Base-by-base conservation (phyloP, 352 stramenopile genomes). In the Aphanomyces euteiches region DNA sequence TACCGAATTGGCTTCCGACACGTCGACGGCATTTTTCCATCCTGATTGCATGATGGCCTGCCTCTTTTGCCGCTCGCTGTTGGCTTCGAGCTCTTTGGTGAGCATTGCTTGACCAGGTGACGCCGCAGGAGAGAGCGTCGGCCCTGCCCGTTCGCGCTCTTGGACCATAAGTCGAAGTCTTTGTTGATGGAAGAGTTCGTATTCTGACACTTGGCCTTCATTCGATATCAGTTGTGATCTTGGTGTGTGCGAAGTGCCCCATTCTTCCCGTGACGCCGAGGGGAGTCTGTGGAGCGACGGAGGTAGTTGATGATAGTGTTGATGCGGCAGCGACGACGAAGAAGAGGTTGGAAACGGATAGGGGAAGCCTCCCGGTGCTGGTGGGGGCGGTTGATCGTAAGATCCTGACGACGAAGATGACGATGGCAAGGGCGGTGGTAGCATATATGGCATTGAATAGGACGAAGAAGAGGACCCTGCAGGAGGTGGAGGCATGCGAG, bases 11-110 rank as follows among this genome's bases (percentile, higher is more conserved):
- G 57, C 63, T 10, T 12, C 45, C 3, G 64, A 61, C 38, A 85
- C 86, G 38, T 92, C 84, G 39, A 92, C 85, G 6, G 87, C 87
- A 60, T 84, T 90, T 73, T 91, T 95, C 87, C 87, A 95, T 7
- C 87, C 87, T 74, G 93, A 90, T 28, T 95, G 85, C 84, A 95
- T 92, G 67, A 95, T 93, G 38, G 87, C 85, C 75, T 95, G 87
- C 28, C 85, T 83, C 28, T 90, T 90, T 77, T 94, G 86, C 7
- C 86, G 83, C 67, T 95, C 87, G 56, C 93, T 95, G 75, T 95
- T 95, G 7, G 85, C 87, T 63, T 91, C 85, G 34, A 95, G 75
- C 59, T 95, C 87, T 69, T 93, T 93, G n/a, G 87, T 95, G 7
- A 95, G 77, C 78, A 95, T 78, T 7, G 87, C 87, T 75, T 95